Conservation (phyloP, 2,329 filamentous ascomycete genomes). For the Cladosporium phlei region DNA sequence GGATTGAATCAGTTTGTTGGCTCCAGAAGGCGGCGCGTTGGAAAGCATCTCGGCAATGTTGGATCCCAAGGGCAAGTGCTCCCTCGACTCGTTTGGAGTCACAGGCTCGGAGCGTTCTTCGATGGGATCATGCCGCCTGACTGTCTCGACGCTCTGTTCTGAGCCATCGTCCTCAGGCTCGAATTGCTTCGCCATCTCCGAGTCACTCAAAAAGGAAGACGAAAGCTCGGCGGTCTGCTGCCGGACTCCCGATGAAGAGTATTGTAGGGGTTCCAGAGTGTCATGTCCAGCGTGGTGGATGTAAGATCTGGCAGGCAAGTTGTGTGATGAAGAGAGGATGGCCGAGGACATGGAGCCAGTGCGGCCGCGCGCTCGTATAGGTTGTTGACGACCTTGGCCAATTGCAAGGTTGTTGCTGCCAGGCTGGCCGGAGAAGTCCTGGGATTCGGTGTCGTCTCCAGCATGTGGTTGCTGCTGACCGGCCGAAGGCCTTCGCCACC, state of each 20-base stretch:
- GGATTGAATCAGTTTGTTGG: background rate
- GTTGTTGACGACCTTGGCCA: slow-evolving; percentile 9
- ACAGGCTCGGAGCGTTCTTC: slow-evolving; percentile 32
- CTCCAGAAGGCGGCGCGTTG: background rate
- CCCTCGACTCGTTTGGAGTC: slow-evolving; percentile 23
- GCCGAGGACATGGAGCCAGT: slow-evolving; percentile 16
- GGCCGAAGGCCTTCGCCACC: slow-evolving; percentile 16
- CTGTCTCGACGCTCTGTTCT: slow-evolving; percentile 14
- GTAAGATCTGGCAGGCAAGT: slow-evolving; percentile 32
- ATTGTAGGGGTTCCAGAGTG: slow-evolving; percentile 35
- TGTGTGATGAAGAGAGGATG: slow-evolving; percentile 27
- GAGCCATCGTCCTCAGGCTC: slow-evolving; percentile 9
- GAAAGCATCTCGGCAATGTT: slow-evolving; percentile 12
- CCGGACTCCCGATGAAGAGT: slow-evolving; percentile 36
- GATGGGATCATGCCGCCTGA: slow-evolving; percentile 26
- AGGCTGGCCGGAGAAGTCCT: slow-evolving; percentile 5
- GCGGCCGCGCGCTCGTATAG: slow-evolving; percentile 16
- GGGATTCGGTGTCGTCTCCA: slow-evolving; percentile 17
- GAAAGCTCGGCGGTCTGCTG: slow-evolving; percentile 36
- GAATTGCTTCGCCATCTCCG: slow-evolving; percentile 20
- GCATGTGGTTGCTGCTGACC: slow-evolving; percentile 18
- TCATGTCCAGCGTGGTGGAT: slow-evolving; percentile 29
- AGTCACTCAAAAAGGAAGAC: slow-evolving; percentile 34
- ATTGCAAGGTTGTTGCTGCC: slow-evolving; percentile 8
- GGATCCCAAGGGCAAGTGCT: slow-evolving; percentile 5